These are phyloP conservation scores for Pseudogymnoascus sp. DNA, from an alignment of 2,329 filamentous ascomycete genomes.

Conservation along the genomic window DNA sequence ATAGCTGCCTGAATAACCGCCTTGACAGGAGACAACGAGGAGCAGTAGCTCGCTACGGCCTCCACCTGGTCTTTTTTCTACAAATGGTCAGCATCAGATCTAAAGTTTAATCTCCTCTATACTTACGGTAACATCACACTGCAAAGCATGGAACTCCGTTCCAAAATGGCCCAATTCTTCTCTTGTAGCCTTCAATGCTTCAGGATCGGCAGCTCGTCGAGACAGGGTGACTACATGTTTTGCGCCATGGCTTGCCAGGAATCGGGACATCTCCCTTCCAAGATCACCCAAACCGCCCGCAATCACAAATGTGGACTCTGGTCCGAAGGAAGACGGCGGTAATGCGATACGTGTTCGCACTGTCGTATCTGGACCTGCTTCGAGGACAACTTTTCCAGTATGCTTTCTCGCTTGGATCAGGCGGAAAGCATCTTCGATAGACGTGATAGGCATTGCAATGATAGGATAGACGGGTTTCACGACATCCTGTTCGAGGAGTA, in stretches of 20 bases:
- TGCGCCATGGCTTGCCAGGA: slow-evolving; percentile 25
- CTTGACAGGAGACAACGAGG: not conserved
- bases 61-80: not conserved
- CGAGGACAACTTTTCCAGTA: slow-evolving; percentile 9
- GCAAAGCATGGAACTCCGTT: slow-evolving; percentile 17
- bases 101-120: not conserved
- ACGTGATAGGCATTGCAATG: not conserved
- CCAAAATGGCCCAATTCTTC: slow-evolving; percentile 11
- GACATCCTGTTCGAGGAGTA: not conserved
- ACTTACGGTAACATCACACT: not conserved
- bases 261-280: slow-evolving; percentile 20
- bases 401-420: slow-evolving; percentile 1
- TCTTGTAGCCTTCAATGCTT: slow-evolving; percentile 13
- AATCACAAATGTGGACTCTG: slow-evolving; percentile 25
- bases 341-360: not conserved
- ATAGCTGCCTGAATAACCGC: slow-evolving; percentile 29
- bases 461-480: slow-evolving; percentile 1
- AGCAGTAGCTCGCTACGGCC: not conserved
- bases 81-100: slow-evolving; percentile 1
- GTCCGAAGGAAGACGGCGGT: slow-evolving; percentile 10
- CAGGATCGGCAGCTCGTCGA: slow-evolving; percentile 13
- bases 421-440: slow-evolving; percentile 7
- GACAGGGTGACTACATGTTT: slow-evolving; percentile 28
- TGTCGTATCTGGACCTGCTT: not conserved
- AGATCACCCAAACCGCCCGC: slow-evolving; percentile 23